Base-by-base conservation (phyloP, 2,329 filamentous ascomycete genomes). In the Fusarium nelsonii region DNA sequence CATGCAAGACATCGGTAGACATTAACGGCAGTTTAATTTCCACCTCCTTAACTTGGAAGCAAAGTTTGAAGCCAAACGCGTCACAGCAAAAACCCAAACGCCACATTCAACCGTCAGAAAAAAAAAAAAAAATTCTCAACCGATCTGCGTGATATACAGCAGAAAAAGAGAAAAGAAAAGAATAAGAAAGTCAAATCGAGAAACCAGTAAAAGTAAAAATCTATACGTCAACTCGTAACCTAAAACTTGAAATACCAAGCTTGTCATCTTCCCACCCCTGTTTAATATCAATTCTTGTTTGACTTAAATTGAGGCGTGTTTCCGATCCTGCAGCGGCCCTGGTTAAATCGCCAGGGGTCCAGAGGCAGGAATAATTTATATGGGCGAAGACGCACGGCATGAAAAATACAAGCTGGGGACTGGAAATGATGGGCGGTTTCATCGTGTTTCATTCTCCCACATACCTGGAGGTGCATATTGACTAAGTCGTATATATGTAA, bases 401-500 rank as follows among this genome's bases (percentile, higher is more conserved):
- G 46, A 54, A 39, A 32, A 23, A 37, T 36, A 43, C 20, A 43
- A 20, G 44, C 44, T 56, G 33, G 41, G 50, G 40, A 63, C 50
- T 63, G 57, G 43, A 36, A 55, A 37, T 51, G 48, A 68, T 61
- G 49, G 40, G 34, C 36, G 39, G 71, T 73, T 73, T 73, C 71
- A 72, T 50, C 23, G 23, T 28, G 68, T 70, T 63, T 68, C 63
- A 68, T 55, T 52, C 14, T 50, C 54, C 43, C 46, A 26, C 44
- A 54, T 37, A 36, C 51, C 12, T 46, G 30, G 30, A 48, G 37
- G 26, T 48, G 45, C 30, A 59, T 23, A 51, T 53, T 63, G 64
- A 34, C 33, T n/a, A 12, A 57, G 34, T 28, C 48, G 23, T 23
- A 30, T 30, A 26, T n/a, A 37, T 37, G 48, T 40, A 37, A 40